A percentile compares a stretch with the other conserved stretches of the same genome.
phyloP scores from a whole-genome alignment of 2,329 filamentous ascomycete genomes.

The Aspergillus puulaauensis region DNA sequence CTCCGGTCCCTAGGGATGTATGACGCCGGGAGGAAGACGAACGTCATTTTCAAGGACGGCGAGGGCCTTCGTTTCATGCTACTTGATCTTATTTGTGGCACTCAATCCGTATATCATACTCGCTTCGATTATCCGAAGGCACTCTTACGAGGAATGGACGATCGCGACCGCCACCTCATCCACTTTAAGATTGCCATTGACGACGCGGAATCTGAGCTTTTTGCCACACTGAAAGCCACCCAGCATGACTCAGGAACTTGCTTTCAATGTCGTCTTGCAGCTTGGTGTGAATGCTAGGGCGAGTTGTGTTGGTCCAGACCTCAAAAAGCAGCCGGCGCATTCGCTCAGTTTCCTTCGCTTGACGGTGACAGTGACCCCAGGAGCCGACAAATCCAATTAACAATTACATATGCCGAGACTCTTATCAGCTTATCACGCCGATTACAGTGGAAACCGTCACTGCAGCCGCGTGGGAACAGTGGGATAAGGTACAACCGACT shows the following conservation, averaged over 20 bases:
- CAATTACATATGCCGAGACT: constrained; percentile 3
- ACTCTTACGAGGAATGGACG: background rate
- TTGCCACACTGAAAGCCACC: constrained; percentile 13
- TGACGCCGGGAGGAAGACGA: background rate
- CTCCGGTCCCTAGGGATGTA: background rate
- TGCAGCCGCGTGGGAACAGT: constrained; percentile 10
- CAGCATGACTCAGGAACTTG: constrained; percentile 5
- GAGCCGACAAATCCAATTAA: too few species aligned
- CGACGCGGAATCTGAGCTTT: background rate
- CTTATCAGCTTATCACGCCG: constrained; percentile 12
- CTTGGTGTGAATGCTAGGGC: background rate
- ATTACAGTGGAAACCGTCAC: background rate
- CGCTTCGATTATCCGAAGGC: background rate
- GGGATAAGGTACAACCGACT: constrained; percentile 4
- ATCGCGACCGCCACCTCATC: constrained; percentile 12
- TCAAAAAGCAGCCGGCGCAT: background rate
- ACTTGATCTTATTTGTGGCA: constrained; percentile 2
- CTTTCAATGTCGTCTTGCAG: background rate
- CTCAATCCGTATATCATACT: too few species aligned
- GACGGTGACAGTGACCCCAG: background rate
- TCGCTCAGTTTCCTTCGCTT: background rate
- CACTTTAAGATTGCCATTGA: background rate
- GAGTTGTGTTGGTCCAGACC: background rate
- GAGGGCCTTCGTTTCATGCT: background rate
- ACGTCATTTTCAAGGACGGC: background rate